phyloP scores from a whole-genome alignment of 345 rosid genomes.

The Dipteronia sinensis region DNA sequence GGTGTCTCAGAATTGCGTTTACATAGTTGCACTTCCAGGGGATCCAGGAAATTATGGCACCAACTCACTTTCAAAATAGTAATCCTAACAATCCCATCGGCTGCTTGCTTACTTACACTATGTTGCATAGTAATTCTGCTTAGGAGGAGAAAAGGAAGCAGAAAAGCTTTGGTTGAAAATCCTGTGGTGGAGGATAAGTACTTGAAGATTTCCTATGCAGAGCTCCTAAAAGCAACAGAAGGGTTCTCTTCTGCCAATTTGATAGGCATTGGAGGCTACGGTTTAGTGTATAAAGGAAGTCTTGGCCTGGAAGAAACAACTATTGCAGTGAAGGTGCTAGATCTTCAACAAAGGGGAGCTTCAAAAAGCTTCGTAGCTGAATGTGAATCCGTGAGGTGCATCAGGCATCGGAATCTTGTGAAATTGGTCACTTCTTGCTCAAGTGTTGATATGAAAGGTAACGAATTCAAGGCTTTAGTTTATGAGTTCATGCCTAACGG shows the following conservation, averaged over 20 bases:
- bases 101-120: constrained; percentile 3
- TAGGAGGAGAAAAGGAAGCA: constrained; percentile 14
- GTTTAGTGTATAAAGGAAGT: constrained; percentile 37
- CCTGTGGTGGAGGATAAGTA: neutral
- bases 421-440: constrained; percentile 16
- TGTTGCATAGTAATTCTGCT: neutral
- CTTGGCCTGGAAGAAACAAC: constrained; percentile 3
- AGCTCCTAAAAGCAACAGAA: constrained; percentile 30
- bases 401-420: constrained; percentile 26
- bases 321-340: constrained; percentile 30
- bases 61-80: constrained; percentile 17
- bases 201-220: constrained; percentile 2
- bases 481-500: constrained; percentile 18
- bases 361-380: constrained; percentile 14
- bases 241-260: constrained; percentile 35
- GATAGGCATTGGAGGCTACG: constrained; percentile 38
- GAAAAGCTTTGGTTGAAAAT: neutral
- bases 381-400: constrained; percentile 12
- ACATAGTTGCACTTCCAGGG: constrained; percentile 13
- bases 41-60: constrained; percentile 20
- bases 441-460: constrained; percentile 3
- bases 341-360: constrained; percentile 17
- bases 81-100: neutral
- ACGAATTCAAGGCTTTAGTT: constrained; percentile 22
- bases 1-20: constrained; percentile 19